Conservation (phyloP, 2,329 filamentous ascomycete species). For the Xylariaceae sp. region DNA sequence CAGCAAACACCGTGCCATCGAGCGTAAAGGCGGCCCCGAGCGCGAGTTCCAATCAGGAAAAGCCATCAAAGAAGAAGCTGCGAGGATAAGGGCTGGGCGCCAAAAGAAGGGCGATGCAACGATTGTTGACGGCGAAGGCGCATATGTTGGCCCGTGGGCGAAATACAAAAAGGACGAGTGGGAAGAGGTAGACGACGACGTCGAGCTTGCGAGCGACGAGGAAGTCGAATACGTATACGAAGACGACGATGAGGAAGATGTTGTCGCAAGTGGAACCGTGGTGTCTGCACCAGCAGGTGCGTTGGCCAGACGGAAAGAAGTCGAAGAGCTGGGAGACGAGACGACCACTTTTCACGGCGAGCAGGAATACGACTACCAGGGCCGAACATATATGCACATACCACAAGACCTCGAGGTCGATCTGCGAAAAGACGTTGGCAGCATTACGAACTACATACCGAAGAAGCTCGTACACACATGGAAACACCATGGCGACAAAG, state of each 20-base stretch:
- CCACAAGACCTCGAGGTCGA: constrained; percentile 87
- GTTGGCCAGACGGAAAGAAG: constrained; percentile 53
- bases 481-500: constrained; percentile 75
- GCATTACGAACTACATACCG: constrained; percentile 83
- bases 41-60: constrained; percentile 51
- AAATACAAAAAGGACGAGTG: constrained; percentile 70
- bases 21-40: constrained; percentile 58
- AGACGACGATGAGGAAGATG: constrained; percentile 61
- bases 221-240: constrained; percentile 76
- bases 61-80: constrained; percentile 67
- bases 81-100: constrained; percentile 65
- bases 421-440: constrained; percentile 74
- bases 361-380: constrained; percentile 86
- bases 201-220: constrained; percentile 72
- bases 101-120: constrained; percentile 82
- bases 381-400: constrained; percentile 95
- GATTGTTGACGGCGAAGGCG: constrained; percentile 78
- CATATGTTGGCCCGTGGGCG: constrained; percentile 95
- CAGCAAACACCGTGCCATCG: constrained; percentile 78
- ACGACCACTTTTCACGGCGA: constrained; percentile 83
- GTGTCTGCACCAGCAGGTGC: constrained; percentile 53
- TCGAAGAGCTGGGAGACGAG: constrained; percentile 63
- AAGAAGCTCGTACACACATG: constrained; percentile 92
- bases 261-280: constrained; percentile 61
- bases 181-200: constrained; percentile 69